Percentiles rank a stretch among this genome's conserved stretches.
Evolutionary conservation across 2,329 filamentous ascomycete species (phyloP).

Genomic region (Claviceps africana): DNA sequence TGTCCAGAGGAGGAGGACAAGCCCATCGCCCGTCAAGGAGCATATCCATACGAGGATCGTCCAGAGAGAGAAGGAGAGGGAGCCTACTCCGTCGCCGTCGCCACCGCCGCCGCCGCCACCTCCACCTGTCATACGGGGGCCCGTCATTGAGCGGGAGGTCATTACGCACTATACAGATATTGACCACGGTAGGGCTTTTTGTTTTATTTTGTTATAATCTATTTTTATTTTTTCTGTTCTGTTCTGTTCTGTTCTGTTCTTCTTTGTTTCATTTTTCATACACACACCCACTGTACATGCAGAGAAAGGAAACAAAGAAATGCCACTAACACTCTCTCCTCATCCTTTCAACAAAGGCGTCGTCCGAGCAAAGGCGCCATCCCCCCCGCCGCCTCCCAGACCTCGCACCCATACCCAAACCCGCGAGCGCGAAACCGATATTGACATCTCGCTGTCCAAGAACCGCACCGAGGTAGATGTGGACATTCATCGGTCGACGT

Average conservation of each 20-base stretch:
- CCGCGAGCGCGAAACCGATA: constrained; percentile 35
- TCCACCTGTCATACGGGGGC: constrained; percentile 56
- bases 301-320: background rate
- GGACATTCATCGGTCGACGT: constrained; percentile 33
- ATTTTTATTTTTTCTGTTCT: background rate
- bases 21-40: constrained; percentile 29
- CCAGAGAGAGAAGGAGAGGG: constrained; percentile 28
- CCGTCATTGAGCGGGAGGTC: constrained; percentile 74
- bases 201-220: background rate
- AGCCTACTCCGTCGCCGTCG: constrained; percentile 19
- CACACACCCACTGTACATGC: too few species aligned
- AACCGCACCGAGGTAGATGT: constrained; percentile 45
- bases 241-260: too few species aligned
- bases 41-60: constrained; percentile 36
- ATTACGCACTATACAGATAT: constrained; percentile 81
- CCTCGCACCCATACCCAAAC: constrained; percentile 15
- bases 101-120: constrained; percentile 39
- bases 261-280: background rate
- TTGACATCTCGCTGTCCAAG: constrained; percentile 44
- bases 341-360: constrained; percentile 25
- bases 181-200: constrained; percentile 55
- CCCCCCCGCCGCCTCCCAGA: constrained; percentile 35
- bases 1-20: constrained; percentile 23
- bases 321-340: background rate
- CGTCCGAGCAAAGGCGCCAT: constrained; percentile 27